Evolutionary conservation across 1,139 yeast species (phyloP), one percentile per base, ranked within the genome.

Genomic region (Sugiyamaella pinicola): DNA sequence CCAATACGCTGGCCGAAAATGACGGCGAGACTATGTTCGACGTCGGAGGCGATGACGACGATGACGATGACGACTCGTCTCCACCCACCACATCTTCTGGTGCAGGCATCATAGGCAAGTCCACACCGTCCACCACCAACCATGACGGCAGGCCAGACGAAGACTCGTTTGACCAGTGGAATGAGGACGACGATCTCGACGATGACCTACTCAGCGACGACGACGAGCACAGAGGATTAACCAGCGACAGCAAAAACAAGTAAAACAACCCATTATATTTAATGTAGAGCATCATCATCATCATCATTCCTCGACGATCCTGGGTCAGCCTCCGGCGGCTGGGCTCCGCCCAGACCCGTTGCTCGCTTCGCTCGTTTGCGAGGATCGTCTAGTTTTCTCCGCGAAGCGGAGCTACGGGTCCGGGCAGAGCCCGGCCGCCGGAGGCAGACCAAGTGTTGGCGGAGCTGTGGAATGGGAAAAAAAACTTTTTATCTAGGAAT

Each of bases 11-110:
- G 2, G 39, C 51, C 1, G 50, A 17, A 22, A 43, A 50, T 18
- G 56, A 50, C 12, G 48, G 50, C 5, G 61, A 55, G 15, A 55
- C 61, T 5, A 56, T 61, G 47, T 62, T 62, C 47, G 57, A 62
- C 10, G 62, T 61, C 7, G 61, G 52, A 3, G 47, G 59, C 9
- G 59, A 54, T 9, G 59, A 55, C 13, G 41, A 38, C 15, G 59
- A 55, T 13, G 41, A 38, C 15, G 47, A 31, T 9, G 38, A 40
- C 9, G 18, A 31, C 5, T 38, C n/a, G n/a, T n/a, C 46, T 7
- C 33, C 38, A 8, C 17, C 47, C 15, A 39, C 24, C 28, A 18
- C 31, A 5, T 24, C 42, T n/a, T 29, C 15, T n/a, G 45, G 45
- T 3, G 35, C 43, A 9, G 49, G 37, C 9, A 26, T 29, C 13